Conservation (phyloP, 257 asterid species). For the Fraxinus quadrangulata region DNA sequence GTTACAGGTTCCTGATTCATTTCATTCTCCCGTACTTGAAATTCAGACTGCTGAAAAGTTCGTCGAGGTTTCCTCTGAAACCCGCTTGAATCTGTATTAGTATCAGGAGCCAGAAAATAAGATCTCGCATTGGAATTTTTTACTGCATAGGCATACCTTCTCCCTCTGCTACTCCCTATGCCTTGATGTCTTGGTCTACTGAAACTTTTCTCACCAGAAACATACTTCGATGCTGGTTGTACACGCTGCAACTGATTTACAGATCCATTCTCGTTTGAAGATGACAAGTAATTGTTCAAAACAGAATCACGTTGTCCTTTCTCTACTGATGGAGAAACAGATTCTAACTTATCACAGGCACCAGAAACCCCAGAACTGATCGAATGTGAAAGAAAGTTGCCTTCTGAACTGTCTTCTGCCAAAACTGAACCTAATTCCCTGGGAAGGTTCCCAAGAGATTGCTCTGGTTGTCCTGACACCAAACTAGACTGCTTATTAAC, state of each 20-base stretch:
- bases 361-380: slow-evolving; percentile 37
- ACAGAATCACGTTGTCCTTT: slow-evolving; percentile 39
- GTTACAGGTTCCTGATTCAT: slow-evolving; percentile 45
- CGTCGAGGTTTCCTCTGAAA: slow-evolving; percentile 77
- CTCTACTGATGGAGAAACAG: slow-evolving; percentile 44
- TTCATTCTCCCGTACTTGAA: slow-evolving; percentile 75
- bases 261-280: slow-evolving; percentile 45
- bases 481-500: slow-evolving; percentile 44
- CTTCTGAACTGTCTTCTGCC: slow-evolving; percentile 33
- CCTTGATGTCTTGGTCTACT: slow-evolving; percentile 54
- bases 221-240: slow-evolving; percentile 40
- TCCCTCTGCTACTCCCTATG: slow-evolving; percentile 63
- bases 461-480: slow-evolving; percentile 39
- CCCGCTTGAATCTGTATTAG: slow-evolving; percentile 50
- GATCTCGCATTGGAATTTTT: slow-evolving; percentile 57
- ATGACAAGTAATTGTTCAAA: slow-evolving; percentile 34
- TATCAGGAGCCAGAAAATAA: slow-evolving; percentile 42
- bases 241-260: slow-evolving; percentile 41
- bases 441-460: slow-evolving; percentile 39
- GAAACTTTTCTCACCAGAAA: slow-evolving; percentile 45
- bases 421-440: slow-evolving; percentile 32
- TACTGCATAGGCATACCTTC: slow-evolving; percentile 67
- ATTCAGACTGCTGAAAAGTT: slow-evolving; percentile 71
- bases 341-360: slow-evolving; percentile 38
- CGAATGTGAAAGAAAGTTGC: slow-evolving; percentile 24